Conservation (phyloP, 163 green algal species). For the Smithsoniella earleae region DNA sequence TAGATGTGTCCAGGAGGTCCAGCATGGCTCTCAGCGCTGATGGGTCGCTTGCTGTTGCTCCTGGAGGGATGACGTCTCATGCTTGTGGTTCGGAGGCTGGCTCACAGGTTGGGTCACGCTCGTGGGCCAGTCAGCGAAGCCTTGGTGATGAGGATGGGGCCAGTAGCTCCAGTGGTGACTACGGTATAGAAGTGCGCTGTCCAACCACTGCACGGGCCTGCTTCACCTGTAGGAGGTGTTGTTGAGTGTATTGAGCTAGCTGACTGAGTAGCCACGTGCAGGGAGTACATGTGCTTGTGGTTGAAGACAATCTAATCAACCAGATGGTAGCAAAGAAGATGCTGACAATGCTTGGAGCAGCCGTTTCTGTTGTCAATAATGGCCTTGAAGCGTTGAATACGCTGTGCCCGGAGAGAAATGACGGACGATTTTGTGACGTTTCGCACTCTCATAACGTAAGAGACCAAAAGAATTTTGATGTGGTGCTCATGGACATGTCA, state of each 20-base stretch:
- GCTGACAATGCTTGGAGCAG: constrained; percentile 54
- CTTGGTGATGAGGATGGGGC: constrained; percentile 1
- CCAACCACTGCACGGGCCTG: no score
- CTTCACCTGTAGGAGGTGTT: no score
- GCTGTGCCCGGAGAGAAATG: constrained; percentile 26
- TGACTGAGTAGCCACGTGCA: no score
- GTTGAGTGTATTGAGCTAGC: no score
- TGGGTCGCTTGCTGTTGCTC: no score
- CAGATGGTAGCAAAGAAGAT: constrained; percentile 70
- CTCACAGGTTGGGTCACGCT: constrained; percentile 2
- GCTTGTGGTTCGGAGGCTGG: no score
- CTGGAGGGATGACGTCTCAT: no score
- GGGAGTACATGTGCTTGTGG: constrained; percentile 59
- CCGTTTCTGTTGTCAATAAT: constrained; percentile 56
- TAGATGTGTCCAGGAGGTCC: no score
- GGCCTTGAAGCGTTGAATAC: constrained; percentile 57
- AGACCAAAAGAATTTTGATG: constrained; percentile 35
- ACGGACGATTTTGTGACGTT: not conserved
- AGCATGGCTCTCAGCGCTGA: no score
- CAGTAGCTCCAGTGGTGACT: not conserved
- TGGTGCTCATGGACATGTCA: constrained; percentile 73
- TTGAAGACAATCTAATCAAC: constrained; percentile 85
- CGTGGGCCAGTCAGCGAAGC: constrained; percentile 6
- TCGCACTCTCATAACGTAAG: not conserved
- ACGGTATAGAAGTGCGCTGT: constrained; percentile 7